A percentile compares a stretch with the other conserved stretches of the same genome.
Evolutionary conservation across 805 yeast genomes (phyloP).

Genomic region (Komagataella ulmi): DNA sequence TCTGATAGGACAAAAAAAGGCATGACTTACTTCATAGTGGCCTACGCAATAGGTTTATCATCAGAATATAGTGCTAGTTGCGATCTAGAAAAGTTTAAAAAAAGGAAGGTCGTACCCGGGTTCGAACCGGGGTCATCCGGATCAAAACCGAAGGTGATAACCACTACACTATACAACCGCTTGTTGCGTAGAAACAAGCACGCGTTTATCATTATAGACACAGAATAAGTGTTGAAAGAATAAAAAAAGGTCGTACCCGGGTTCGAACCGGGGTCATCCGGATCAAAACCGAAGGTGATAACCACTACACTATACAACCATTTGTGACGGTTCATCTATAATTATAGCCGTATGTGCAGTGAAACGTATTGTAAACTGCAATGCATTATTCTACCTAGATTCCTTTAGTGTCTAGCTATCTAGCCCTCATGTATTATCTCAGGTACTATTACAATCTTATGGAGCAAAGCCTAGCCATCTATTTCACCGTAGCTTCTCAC

Average conservation of each 20-base stretch:
- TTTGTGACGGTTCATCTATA: background rate
- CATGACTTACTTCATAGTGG: background rate
- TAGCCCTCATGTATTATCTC: no score
- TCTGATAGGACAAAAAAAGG: background rate
- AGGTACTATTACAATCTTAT: no score
- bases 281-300: slow-evolving; percentile 75
- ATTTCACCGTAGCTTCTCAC: no score
- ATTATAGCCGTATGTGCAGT: no score
- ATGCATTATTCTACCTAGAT: no score
- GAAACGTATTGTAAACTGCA: no score
- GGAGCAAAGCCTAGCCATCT: no score
- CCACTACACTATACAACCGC: slow-evolving; percentile 61
- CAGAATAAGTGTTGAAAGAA: background rate
- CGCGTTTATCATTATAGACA: background rate
- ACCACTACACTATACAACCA: slow-evolving; percentile 62
- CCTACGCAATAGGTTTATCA: background rate
- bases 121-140: slow-evolving; percentile 78
- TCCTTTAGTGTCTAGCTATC: no score
- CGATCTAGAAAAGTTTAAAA: slow-evolving; percentile 1
- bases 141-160: slow-evolving; percentile 73
- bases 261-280: slow-evolving; percentile 76
- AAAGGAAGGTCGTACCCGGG: slow-evolving; percentile 62
- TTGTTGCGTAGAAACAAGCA: background rate
- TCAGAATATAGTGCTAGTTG: background rate
- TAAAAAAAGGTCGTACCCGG: slow-evolving; percentile 60